Conservation (phyloP, 805 yeast species). For the Sugiyamaella mastotermitis region DNA sequence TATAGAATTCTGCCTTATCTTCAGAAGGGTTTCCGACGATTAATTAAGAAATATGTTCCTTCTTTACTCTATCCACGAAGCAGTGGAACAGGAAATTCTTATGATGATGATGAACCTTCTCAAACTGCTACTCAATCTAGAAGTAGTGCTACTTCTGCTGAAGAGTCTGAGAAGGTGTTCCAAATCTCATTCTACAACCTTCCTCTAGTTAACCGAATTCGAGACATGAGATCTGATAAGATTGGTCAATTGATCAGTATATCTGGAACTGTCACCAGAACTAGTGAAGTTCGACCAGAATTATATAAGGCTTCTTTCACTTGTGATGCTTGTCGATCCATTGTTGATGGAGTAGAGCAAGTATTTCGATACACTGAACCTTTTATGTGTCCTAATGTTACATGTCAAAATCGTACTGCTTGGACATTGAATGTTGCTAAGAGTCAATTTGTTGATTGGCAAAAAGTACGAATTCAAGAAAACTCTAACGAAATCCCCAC, state of each 20-base stretch:
- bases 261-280: constrained; percentile 92
- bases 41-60: constrained; percentile 73
- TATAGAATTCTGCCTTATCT: constrained; percentile 88
- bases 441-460: constrained; percentile 94
- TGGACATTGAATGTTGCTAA: constrained; percentile 83
- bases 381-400: constrained; percentile 79
- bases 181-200: constrained; percentile 85
- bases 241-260: constrained; percentile 80
- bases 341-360: constrained; percentile 87
- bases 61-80: constrained; percentile 40
- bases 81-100: constrained; percentile 26
- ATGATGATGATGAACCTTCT: constrained; percentile 23
- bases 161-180: constrained; percentile 64
- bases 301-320: constrained; percentile 78
- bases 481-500: constrained; percentile 96
- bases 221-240: constrained; percentile 85
- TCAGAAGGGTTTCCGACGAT: constrained; percentile 63
- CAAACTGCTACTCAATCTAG: constrained; percentile 32
- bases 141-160: constrained; percentile 25
- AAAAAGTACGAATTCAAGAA: constrained; percentile 89
- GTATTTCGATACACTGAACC: constrained; percentile 93
- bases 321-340: constrained; percentile 82
- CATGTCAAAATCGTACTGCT: constrained; percentile 77
- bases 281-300: constrained; percentile 95
- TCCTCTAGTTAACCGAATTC: constrained; percentile 73